phyloP scores from a whole-genome alignment of 805 yeast genomes.

The Hanseniaspora nectarophila region DNA sequence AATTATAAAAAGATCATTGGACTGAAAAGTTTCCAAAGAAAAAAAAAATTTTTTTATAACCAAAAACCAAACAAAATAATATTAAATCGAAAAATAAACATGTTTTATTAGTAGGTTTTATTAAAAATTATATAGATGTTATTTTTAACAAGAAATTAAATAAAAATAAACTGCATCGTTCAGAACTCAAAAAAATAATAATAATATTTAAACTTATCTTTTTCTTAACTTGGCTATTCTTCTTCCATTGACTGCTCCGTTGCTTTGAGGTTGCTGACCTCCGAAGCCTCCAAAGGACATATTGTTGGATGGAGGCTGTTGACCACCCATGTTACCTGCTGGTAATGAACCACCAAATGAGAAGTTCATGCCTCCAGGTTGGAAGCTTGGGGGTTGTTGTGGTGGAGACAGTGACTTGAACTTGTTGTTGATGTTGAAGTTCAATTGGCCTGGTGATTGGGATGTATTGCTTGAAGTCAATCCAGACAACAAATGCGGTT shows the following conservation, averaged over 20 bases:
- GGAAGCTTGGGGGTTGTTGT: constrained; percentile 7
- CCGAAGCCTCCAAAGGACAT: constrained; percentile 15
- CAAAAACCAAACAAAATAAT: background rate
- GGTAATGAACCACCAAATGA: constrained; percentile 23
- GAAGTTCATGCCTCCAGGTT: constrained; percentile 15
- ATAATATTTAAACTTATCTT: background rate
- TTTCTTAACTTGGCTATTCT: constrained; percentile 13
- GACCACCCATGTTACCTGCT: background rate
- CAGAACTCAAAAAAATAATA: background rate
- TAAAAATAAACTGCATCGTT: constrained; percentile 1
- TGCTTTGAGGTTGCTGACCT: background rate
- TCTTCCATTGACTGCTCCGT: constrained; percentile 16
- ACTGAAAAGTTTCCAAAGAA: no score
- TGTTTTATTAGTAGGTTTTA: background rate
- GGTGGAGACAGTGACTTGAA: constrained; percentile 17
- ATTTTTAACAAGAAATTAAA: background rate
- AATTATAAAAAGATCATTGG: constrained; percentile 12
- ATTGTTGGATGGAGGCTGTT: background rate
- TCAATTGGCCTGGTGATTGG: background rate
- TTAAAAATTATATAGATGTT: constrained; percentile 13
- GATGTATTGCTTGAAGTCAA: background rate
- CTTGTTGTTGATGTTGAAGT: constrained; percentile 8
- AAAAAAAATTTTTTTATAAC: background rate
- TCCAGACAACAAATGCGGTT: background rate
- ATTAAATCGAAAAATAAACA: no score